phyloP scores from a whole-genome alignment of 1,139 yeast species.

The Suhomyces anneliseae region DNA sequence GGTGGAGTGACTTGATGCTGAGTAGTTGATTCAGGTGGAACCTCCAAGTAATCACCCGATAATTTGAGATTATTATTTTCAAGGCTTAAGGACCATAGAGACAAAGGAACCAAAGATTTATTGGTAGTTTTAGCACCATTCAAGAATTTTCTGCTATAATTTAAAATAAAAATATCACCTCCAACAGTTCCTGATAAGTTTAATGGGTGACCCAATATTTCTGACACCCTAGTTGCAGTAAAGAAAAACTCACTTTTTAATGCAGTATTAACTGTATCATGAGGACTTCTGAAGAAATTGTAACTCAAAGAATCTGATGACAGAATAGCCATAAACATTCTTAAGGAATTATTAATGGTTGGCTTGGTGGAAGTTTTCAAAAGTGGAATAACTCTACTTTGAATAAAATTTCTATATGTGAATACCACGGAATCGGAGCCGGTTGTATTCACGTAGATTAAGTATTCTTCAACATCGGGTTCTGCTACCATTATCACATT shows the following conservation, averaged over 20 bases:
- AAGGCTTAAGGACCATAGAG: slow-evolving; percentile 34
- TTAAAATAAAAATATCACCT: slow-evolving; percentile 49
- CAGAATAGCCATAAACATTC: slow-evolving; percentile 25
- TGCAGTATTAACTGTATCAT: slow-evolving; percentile 33
- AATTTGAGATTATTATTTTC: slow-evolving; percentile 20
- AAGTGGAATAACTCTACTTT: slow-evolving; percentile 27
- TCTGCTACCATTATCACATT: slow-evolving; percentile 43
- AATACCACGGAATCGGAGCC: slow-evolving; percentile 44
- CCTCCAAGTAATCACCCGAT: slow-evolving; percentile 27
- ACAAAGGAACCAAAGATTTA: slow-evolving; percentile 33
- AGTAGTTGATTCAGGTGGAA: slow-evolving; percentile 30
- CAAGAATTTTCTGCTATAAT: slow-evolving; percentile 38
- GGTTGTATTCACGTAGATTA: slow-evolving; percentile 48
- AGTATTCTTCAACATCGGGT: slow-evolving; percentile 25
- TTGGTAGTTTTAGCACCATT: slow-evolving; percentile 33
- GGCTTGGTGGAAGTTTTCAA: slow-evolving; percentile 26
- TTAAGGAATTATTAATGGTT: slow-evolving; percentile 27
- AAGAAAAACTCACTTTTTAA: slow-evolving; percentile 34
- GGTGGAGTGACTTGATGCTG: slow-evolving; percentile 49
- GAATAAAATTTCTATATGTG: slow-evolving; percentile 42
- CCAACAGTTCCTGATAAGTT: slow-evolving; percentile 60
- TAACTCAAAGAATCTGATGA: slow-evolving; percentile 30
- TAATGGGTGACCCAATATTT: slow-evolving; percentile 57
- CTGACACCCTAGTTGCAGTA: slow-evolving; percentile 31
- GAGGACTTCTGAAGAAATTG: slow-evolving; percentile 34